Evolutionary conservation across 225 moss, liverwort and hornwort species (phyloP), one percentile per base, ranked within the genome.

Genomic region (Marchantia paleacea): DNA sequence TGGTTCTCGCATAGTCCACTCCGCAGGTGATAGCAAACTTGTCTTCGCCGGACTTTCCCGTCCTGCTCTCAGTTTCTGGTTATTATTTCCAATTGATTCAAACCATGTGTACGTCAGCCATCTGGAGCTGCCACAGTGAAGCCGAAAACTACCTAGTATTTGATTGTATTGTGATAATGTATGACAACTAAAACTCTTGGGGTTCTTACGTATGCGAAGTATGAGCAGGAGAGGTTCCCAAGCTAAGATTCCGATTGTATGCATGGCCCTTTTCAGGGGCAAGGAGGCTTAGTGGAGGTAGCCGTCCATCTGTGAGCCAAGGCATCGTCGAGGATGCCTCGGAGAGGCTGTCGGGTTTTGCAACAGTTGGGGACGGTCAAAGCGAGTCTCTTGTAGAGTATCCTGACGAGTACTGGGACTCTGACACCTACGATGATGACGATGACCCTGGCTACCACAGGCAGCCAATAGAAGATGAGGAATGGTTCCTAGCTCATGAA

Each of bases 361-460:
- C 95, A 83, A 92, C 91, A 88, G 91, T 85, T 79, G 99, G 83
- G 52, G 93, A 83, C 80, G 73, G 84, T 65, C 91, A 90, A 79
- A 86, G 79, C 82, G 87, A 91, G 72, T 92, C 94, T 61, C 85
- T 90, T 63, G 92, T 91, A 80, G 99, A 99, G 63, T 95, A 87
- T 85, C 90, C 95, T 25, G 91, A 95, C 79, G 95, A 94, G 74
- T 93, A 87, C 81, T 95, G 99, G 99, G 95, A 99, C 88, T 95
- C 99, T 49, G 99, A 95, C 76, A 91, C 91, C 12, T 99, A 99
- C 76, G 99, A 99, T 79, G 93, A 99, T 81, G 99, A 99, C 72
- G 99, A 99, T 20, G 99, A 99, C 82, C 95, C 95, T 67, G 99
- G 99, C 67, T 99, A 94, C 83, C 99, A 91, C 63, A 89, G 99